Evolutionary conservation across 345 rosid species (phyloP), one percentile per base, ranked within the genome.

Genomic region (Populus ilicifolia): DNA sequence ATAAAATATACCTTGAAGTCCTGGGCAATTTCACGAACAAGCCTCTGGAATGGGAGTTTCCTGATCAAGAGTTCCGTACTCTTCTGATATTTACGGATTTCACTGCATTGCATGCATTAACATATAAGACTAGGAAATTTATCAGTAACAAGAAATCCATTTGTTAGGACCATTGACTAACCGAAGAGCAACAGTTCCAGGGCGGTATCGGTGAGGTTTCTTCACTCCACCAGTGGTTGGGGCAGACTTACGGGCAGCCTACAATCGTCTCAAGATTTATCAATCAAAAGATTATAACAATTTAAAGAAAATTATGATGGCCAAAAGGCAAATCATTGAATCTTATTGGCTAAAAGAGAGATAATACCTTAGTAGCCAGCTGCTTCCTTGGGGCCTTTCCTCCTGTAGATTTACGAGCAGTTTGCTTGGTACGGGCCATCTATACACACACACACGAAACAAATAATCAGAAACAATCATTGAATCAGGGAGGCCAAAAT

Each of bases 351-450:
- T 8, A 36, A 73, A 16, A 1, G 41, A 36, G 14, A 41, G 1
- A 13, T 27, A 17, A 17, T 9, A 91, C 96, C 97, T 93, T 93
- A 43, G 98, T 93, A 67, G 98, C 98, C 1, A 93, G 95, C 76
- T 93, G 98, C 92, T 93, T 93, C 92, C 97, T 92, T 0, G 98
- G 98, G 5, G 98, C 98, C 89, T 93, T 93, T 63, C 98, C 98
- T 84, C 98, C 98, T 1, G 98, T 93, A 2, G 98, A 93, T 82
- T 93, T 93, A 73, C 98, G 97, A 36, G 98, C 98, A 39, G 98
- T 93, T 78, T 93, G 97, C 89, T 93, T 93, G 6, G 98, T 93
- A 90, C 97, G 97, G 29, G 97, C 97, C 97, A 92, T 92, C 90
- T 86, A 77, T 25, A 4, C 39, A 27, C 1, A 16, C 1, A 16